Evolutionary conservation across 768 basidiomycete species (phyloP).

Genomic region (Tulasnella sp.): DNA sequence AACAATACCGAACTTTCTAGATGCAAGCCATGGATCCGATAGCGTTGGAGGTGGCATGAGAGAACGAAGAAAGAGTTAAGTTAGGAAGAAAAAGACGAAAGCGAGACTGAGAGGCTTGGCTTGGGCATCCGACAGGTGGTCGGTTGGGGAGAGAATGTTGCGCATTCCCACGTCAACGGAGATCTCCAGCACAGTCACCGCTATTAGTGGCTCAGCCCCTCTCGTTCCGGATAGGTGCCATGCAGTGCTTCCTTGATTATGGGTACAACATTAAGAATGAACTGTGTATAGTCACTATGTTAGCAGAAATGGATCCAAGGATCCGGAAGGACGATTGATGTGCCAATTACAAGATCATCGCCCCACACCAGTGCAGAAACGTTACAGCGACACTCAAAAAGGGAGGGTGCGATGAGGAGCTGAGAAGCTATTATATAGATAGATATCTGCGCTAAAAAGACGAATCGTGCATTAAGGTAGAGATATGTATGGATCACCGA

Average conservation of each 20-base stretch:
- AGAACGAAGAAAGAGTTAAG: not conserved
- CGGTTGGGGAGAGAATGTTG: not conserved
- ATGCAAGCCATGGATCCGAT: slow-evolving; percentile 68
- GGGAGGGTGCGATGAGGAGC: not conserved
- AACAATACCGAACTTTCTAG: slow-evolving; percentile 85
- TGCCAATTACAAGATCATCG: not conserved
- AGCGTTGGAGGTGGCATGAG: slow-evolving; percentile 71
- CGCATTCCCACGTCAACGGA: not conserved
- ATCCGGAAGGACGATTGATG: not conserved
- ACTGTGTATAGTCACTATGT: not conserved
- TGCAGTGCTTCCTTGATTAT: not conserved
- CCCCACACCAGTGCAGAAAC: not conserved
- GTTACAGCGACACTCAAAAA: not conserved
- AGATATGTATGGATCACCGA: not conserved
- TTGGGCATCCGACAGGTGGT: slow-evolving; percentile 1
- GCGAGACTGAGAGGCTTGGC: not conserved
- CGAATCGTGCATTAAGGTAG: not conserved
- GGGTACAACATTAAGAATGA: not conserved
- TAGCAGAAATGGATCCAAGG: no score
- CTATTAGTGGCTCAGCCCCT: not conserved
- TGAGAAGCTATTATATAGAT: not conserved
- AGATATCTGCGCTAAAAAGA: not conserved
- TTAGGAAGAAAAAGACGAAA: not conserved
- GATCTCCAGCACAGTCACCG: not conserved
- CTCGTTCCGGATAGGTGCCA: not conserved